Percentiles rank a stretch among this genome's conserved stretches.
Evolutionary conservation across 2,329 filamentous ascomycete genomes (phyloP).

Genomic region (Fusarium chuoi): DNA sequence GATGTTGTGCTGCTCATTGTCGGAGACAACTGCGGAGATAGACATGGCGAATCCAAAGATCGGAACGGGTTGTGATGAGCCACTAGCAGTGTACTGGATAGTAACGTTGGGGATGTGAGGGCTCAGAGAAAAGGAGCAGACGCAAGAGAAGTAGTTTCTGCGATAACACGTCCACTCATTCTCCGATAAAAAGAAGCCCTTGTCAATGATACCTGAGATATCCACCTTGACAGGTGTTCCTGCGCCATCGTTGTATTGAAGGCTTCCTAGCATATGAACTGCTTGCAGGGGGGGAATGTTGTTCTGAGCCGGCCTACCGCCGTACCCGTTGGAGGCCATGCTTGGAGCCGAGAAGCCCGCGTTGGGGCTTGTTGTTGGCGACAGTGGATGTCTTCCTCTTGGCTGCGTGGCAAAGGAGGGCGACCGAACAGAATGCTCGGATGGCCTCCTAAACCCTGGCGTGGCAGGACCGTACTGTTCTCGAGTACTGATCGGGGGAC

Average conservation of each 20-base stretch:
- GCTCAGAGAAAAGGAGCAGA: slow-evolving; percentile 78
- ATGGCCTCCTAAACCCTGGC: slow-evolving; percentile 60
- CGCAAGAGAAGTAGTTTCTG: slow-evolving; percentile 89
- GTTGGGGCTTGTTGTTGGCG: slow-evolving; percentile 62
- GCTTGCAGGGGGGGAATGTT: slow-evolving; percentile 64
- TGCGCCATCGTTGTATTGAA: slow-evolving; percentile 66
- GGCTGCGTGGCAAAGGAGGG: slow-evolving; percentile 59
- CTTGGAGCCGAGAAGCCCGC: slow-evolving; percentile 58
- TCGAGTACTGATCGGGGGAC: slow-evolving; percentile 59
- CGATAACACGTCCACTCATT: slow-evolving; percentile 92
- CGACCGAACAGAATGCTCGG: slow-evolving; percentile 62
- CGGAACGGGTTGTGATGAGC: slow-evolving; percentile 66
- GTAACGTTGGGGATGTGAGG: slow-evolving; percentile 62
- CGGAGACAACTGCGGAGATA: slow-evolving; percentile 85
- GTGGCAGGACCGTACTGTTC: slow-evolving; percentile 64
- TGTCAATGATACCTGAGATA: slow-evolving; percentile 84
- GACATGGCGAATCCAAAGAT: slow-evolving; percentile 84
- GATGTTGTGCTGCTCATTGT: slow-evolving; percentile 78
- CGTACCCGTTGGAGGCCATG: slow-evolving; percentile 60
- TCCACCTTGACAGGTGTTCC: slow-evolving; percentile 71
- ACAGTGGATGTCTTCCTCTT: slow-evolving; percentile 63
- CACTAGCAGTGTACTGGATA: slow-evolving; percentile 62
- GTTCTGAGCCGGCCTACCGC: slow-evolving; percentile 42
- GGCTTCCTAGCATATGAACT: slow-evolving; percentile 65
- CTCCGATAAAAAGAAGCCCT: slow-evolving; percentile 86